Conservation (phyloP, 495 filamentous ascomycete species). For the Annulohypoxylon nitens region DNA sequence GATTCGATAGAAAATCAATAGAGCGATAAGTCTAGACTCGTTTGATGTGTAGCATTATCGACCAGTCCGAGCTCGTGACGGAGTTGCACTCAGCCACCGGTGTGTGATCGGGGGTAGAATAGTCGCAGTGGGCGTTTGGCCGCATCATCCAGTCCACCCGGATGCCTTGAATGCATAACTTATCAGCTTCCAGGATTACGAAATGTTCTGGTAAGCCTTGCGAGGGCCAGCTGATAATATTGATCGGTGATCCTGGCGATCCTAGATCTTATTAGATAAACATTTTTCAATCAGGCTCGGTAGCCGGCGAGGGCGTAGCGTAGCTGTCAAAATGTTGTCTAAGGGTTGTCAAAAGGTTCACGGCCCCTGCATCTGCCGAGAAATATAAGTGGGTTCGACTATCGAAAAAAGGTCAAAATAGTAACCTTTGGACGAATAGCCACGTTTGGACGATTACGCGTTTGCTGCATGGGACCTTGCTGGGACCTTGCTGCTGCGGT, state of each 20-base stretch:
- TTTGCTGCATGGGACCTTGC: slow-evolving; percentile 40
- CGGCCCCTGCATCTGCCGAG: slow-evolving; percentile 31
- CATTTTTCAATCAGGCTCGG: slow-evolving; percentile 29
- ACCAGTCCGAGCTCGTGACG: slow-evolving; percentile 7
- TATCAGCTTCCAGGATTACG: slow-evolving; percentile 32
- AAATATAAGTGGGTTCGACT: background rate
- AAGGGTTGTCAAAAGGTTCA: background rate
- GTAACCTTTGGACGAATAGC: slow-evolving; percentile 14
- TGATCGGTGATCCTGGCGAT: slow-evolving; percentile 8
- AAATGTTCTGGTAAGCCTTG: slow-evolving; percentile 30
- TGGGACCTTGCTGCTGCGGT: background rate
- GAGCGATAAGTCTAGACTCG: slow-evolving; percentile 17
- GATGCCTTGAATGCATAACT: slow-evolving; percentile 30
- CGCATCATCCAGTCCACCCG: slow-evolving; percentile 25
- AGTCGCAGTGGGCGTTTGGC: slow-evolving; percentile 4
- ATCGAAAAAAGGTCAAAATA: slow-evolving; percentile 17
- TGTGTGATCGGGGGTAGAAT: slow-evolving; percentile 4
- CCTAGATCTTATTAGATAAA: slow-evolving; percentile 31
- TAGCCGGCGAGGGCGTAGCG: slow-evolving; percentile 1
- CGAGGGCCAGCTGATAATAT: slow-evolving; percentile 28
- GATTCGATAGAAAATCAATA: background rate
- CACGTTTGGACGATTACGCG: slow-evolving; percentile 33
- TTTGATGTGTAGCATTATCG: slow-evolving; percentile 24
- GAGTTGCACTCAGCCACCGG: slow-evolving; percentile 20
- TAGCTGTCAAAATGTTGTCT: background rate